Conservation (phyloP, 108 stramenopile species). For the Bacterosira constricta region DNA sequence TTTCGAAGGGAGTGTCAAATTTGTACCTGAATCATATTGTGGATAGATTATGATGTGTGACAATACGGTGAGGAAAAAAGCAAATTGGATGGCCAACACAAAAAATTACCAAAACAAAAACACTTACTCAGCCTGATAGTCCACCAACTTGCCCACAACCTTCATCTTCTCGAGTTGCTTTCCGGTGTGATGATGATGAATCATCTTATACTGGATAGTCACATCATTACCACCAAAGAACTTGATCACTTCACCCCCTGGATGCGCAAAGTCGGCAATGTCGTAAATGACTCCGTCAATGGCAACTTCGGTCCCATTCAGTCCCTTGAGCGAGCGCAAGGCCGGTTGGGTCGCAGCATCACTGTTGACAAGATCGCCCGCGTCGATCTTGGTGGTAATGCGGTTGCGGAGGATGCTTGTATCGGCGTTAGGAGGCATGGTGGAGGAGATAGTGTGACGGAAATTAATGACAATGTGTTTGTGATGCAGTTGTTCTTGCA, state of each 20-base stretch:
- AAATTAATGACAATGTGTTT: too few relatives aligned
- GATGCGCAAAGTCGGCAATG: slow-evolving; percentile 65
- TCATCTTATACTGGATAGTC: slow-evolving; percentile 90
- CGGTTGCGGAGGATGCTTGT: slow-evolving; percentile 17
- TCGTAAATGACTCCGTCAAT: slow-evolving; percentile 76
- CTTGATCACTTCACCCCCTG: slow-evolving; percentile 70
- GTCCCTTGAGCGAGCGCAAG: slow-evolving; percentile 28
- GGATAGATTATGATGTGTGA: neutral
- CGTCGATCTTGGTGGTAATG: neutral
- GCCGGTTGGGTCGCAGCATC: slow-evolving; percentile 6
- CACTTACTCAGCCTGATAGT: slow-evolving; percentile 73
- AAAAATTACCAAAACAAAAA: slow-evolving; percentile 16
- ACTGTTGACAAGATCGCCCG: neutral
- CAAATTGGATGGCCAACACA: neutral
- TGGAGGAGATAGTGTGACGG: neutral
- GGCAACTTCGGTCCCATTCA: slow-evolving; percentile 53
- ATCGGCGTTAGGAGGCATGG: slow-evolving; percentile 35
- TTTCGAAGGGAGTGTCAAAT: slow-evolving; percentile 86
- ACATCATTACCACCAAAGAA: slow-evolving; percentile 88
- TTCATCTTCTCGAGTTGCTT: slow-evolving; percentile 92
- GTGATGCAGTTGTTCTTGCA: too few relatives aligned
- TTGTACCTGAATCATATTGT: slow-evolving; percentile 63
- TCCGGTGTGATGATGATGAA: slow-evolving; percentile 85
- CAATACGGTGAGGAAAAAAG: too few relatives aligned
- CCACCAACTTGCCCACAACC: slow-evolving; percentile 70